phyloP scores from a whole-genome alignment of 306 rosid species.

The Vicia faba region DNA sequence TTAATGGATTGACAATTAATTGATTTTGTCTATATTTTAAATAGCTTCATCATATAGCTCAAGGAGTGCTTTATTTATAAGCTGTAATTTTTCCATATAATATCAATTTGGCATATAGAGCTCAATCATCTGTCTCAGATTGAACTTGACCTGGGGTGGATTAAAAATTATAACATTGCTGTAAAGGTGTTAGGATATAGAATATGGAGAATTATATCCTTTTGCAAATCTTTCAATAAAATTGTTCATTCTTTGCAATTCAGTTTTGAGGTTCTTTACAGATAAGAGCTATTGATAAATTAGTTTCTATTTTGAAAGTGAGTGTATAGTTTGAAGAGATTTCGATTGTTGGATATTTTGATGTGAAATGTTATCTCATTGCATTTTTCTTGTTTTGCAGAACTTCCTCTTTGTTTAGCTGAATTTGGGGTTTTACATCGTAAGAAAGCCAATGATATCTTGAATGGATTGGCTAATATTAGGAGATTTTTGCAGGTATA shows the following conservation, averaged over 20 bases:
- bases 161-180: conserved; percentile 2
- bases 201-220: neutral
- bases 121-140: neutral
- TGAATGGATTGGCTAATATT: conserved; percentile 88
- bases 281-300: neutral
- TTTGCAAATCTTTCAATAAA: neutral
- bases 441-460: conserved; percentile 94
- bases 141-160: neutral
- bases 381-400: conserved; percentile 43
- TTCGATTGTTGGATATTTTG: neutral
- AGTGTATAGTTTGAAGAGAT: conserved; percentile 11
- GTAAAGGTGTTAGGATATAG: neutral
- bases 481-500: conserved; percentile 93
- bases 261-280: neutral
- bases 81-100: neutral
- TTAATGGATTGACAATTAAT: conserved; percentile 5
- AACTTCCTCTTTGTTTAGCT: conserved; percentile 93
- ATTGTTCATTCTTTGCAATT: neutral
- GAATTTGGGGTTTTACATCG: conserved; percentile 98
- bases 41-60: conserved; percentile 1
- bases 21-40: neutral
- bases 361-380: conserved; percentile 8
- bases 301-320: neutral
- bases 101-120: conserved; percentile 12
- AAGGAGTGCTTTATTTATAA: neutral